Evolutionary conservation across 2,329 filamentous ascomycete species (phyloP).

Genomic region (Zymoseptoria tritici): DNA sequence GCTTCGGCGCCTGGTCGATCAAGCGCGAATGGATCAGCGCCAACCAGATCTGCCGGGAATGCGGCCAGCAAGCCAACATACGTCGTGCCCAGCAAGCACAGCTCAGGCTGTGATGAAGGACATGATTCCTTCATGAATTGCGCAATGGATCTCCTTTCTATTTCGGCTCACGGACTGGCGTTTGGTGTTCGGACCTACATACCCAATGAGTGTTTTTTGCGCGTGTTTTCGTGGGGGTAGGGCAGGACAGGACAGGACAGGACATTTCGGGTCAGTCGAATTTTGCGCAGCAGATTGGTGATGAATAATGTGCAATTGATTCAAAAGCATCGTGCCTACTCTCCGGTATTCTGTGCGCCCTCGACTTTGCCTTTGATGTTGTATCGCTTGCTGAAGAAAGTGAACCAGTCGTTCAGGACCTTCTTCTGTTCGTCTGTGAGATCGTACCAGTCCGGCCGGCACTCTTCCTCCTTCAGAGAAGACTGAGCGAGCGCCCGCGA

Average conservation of each 20-base stretch:
- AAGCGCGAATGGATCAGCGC: constrained; percentile 53
- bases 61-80: constrained; percentile 21
- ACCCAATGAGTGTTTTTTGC: constrained; percentile 24
- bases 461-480: constrained; percentile 79
- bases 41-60: constrained; percentile 44
- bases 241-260: neutral
- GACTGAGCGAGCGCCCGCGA: constrained; percentile 85
- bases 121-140: neutral
- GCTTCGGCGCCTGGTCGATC: constrained; percentile 59
- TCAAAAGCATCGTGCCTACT: constrained; percentile 5
- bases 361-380: constrained; percentile 64
- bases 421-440: constrained; percentile 78
- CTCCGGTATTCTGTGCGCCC: constrained; percentile 26
- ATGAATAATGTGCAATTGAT: neutral
- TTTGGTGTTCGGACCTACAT: constrained; percentile 22
- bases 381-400: constrained; percentile 94
- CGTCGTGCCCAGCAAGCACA: constrained; percentile 23
- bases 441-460: constrained; percentile 72
- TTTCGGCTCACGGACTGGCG: constrained; percentile 4
- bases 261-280: neutral
- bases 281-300: neutral
- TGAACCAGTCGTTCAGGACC: constrained; percentile 84
- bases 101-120: constrained; percentile 6
- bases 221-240: neutral
- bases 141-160: neutral